Evolutionary conservation across 331 rosid genomes (phyloP), one percentile per base, ranked within the genome.

Genomic region (Prunus yedoensis): DNA sequence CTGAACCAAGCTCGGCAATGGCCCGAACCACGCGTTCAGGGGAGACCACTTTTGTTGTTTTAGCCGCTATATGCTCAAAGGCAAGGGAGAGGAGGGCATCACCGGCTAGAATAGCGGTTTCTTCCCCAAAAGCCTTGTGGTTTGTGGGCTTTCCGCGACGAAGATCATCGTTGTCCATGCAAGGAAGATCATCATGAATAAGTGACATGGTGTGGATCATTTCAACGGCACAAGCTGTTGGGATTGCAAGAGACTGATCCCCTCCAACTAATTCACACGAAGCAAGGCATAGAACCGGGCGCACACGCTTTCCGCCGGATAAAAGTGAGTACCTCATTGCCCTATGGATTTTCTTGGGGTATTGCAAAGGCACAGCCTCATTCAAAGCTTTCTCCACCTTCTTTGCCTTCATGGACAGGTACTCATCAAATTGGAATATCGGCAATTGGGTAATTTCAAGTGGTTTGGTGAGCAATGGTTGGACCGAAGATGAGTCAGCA

Each of bases 321-420:
- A 82, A 59, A 57, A 79, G 84, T 4, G 86, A 74, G 63, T 85
- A 82, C 30, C 84, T 74, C 87, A 82, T 82, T 25, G 89, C 89
- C 57, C 78, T 73, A 7, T 63, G 75, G 69, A 82, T 76, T 56
- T 56, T 56, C 25, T 45, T 23, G 18, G 83, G 86, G 53, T 65
- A 53, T 14, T 68, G 77, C 74, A 76, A 4, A 1, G 86, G 86
- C 56, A 82, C 74, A 3, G 86, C 86, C 16, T 58, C 84, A 49
- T 77, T 79, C 32, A 82, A 60, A 4, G 86, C 84, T 74, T 38
- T 62, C 54, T 70, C 75, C 20, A 82, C 74, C 20, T 2, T 68
- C 52, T 77, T 77, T 23, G 32, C 64, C 86, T 73, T 82, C 23
- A 18, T 16, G 18, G 52, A 68, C 80, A 79, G 68, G 75, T 85